Conservation (phyloP, 345 rosid species). For the Hypericum perforatum region DNA sequence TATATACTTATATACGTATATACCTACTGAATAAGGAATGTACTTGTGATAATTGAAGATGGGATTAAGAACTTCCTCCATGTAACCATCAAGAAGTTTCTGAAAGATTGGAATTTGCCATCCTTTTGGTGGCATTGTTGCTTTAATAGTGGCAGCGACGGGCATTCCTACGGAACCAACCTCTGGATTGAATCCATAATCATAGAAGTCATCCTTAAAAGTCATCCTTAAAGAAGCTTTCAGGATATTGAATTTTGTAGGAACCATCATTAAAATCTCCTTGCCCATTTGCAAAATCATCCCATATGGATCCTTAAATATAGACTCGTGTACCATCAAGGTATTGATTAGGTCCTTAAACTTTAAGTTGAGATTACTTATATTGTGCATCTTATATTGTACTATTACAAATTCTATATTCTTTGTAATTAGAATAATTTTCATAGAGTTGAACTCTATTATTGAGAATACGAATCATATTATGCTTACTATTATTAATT, state of each 20-base stretch:
- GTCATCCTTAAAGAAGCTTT: constrained; percentile 74
- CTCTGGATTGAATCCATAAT: constrained; percentile 94
- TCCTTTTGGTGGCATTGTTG: constrained; percentile 90
- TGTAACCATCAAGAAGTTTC: constrained; percentile 54
- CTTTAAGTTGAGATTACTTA: too few relatives aligned
- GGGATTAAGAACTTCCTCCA: constrained; percentile 81
- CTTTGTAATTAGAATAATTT: too few relatives aligned
- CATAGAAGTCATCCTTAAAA: too few relatives aligned
- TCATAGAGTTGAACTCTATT: too few relatives aligned
- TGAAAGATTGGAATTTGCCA: constrained; percentile 81
- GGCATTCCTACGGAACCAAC: constrained; percentile 96
- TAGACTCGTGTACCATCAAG: constrained; percentile 87
- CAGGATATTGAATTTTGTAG: constrained; percentile 83
- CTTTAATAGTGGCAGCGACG: constrained; percentile 90
- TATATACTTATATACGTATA: too few relatives aligned
- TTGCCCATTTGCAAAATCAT: constrained; percentile 88
- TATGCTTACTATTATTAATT: too few relatives aligned
- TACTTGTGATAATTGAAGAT: constrained; percentile 87
- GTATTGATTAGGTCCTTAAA: constrained; percentile 64
- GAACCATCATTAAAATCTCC: constrained; percentile 93
- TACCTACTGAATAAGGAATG: too few relatives aligned
- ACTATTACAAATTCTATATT: too few relatives aligned
- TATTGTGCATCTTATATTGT: too few relatives aligned
- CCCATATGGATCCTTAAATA: constrained; percentile 95
- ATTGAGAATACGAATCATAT: too few relatives aligned